Evolutionary conservation across 1,284 basidiomycete species (phyloP).

Genomic region (Fomitopsis pinicola): DNA sequence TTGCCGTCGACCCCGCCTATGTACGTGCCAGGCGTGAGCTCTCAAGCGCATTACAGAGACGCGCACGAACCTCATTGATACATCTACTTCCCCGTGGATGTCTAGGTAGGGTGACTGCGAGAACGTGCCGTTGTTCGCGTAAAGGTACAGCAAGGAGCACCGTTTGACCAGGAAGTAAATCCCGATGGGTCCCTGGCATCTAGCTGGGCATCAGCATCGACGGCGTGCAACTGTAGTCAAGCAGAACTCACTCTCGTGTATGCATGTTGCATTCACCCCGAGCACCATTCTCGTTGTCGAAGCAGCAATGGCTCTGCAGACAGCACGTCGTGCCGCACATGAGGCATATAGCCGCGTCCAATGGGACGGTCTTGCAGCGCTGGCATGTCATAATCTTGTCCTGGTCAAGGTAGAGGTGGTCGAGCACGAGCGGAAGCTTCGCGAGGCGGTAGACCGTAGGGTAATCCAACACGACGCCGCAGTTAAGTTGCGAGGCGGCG

Average conservation of each 20-base stretch:
- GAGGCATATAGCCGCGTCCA: slow-evolving; percentile 88
- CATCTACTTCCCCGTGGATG: slow-evolving; percentile 91
- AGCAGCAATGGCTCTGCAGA: slow-evolving; percentile 92
- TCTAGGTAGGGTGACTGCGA: slow-evolving; percentile 91
- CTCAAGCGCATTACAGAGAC: background rate
- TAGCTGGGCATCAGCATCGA: slow-evolving; percentile 28
- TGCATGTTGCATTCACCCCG: slow-evolving; percentile 94
- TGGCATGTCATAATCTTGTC: slow-evolving; percentile 70
- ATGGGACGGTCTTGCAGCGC: slow-evolving; percentile 77
- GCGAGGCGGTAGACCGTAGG: slow-evolving; percentile 85
- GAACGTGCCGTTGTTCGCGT: slow-evolving; percentile 87
- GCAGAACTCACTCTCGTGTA: slow-evolving; percentile 75
- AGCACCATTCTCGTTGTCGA: slow-evolving; percentile 61
- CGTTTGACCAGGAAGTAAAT: slow-evolving; percentile 91
- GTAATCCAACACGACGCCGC: slow-evolving; percentile 76
- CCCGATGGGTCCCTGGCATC: slow-evolving; percentile 88
- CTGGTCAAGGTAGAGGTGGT: slow-evolving; percentile 75
- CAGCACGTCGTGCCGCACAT: slow-evolving; percentile 89
- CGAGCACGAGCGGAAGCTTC: slow-evolving; percentile 77
- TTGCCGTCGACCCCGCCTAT: slow-evolving; percentile 82
- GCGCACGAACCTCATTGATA: slow-evolving; percentile 75
- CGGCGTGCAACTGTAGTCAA: background rate
- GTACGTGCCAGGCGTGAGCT: slow-evolving; percentile 1
- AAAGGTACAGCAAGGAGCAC: slow-evolving; percentile 90
- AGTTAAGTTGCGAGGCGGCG: slow-evolving; percentile 68